phyloP scores from a whole-genome alignment of 2,329 filamentous ascomycete species.

The Colletotrichum sp. region DNA sequence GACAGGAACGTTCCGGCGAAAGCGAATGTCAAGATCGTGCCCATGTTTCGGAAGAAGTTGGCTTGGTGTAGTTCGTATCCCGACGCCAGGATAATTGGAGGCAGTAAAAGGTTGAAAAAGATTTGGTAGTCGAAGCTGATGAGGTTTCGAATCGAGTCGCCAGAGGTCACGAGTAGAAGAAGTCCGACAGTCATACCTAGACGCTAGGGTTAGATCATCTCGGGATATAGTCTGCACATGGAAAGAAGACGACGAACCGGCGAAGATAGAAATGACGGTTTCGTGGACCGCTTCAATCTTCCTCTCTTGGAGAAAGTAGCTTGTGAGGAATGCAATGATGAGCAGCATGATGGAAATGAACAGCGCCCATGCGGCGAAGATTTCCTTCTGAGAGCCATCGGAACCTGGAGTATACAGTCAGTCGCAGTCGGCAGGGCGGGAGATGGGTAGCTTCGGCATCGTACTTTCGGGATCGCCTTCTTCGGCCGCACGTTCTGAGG shows the following conservation, averaged over 20 bases:
- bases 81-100: slow-evolving; percentile 95
- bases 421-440: slow-evolving; percentile 1
- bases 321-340: slow-evolving; percentile 93
- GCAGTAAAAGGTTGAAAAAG: slow-evolving; percentile 99
- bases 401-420: slow-evolving; percentile 16
- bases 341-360: slow-evolving; percentile 96
- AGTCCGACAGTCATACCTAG: slow-evolving; percentile 94
- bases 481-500: slow-evolving; percentile 14
- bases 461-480: slow-evolving; percentile 19
- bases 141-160: slow-evolving; percentile 83
- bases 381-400: slow-evolving; percentile 74
- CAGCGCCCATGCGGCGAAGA: slow-evolving; percentile 94
- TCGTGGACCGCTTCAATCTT: slow-evolving; percentile 98
- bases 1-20: slow-evolving; percentile 98
- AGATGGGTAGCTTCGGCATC: neutral
- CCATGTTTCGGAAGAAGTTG: slow-evolving; percentile 99
- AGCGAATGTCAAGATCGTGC: slow-evolving; percentile 95
- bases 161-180: slow-evolving; percentile 80
- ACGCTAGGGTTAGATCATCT: neutral
- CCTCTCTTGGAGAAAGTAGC: slow-evolving; percentile 94
- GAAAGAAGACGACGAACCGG: slow-evolving; percentile 60
- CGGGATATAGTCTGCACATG: neutral
- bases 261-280: slow-evolving; percentile 98
- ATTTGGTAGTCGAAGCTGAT: slow-evolving; percentile 99
- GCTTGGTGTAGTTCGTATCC: slow-evolving; percentile 98